These are phyloP conservation scores for Leptomonas pyrrhocoris DNA, from an alignment of 208 protist species.

Conservation along the genomic window DNA sequence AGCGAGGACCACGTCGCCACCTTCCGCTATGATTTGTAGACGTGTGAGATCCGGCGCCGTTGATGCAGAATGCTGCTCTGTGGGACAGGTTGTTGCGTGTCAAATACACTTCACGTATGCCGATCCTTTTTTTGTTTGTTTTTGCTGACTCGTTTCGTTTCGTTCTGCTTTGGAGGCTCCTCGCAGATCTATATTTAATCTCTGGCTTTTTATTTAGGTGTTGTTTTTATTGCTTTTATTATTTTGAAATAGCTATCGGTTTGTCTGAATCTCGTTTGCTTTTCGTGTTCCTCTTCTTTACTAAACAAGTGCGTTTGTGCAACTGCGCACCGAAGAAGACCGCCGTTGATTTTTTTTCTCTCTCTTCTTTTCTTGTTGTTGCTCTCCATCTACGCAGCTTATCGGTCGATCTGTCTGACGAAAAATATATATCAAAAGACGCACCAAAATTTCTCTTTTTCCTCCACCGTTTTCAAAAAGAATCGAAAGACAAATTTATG, in stretches of 20 bases:
- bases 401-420: too few species aligned
- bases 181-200: constrained; percentile 1
- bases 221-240: constrained; percentile 25
- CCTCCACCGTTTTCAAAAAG: too few species aligned
- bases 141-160: constrained; percentile 7
- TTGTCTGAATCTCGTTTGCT: not conserved
- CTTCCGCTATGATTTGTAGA: constrained; percentile 30
- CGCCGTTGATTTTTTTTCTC: constrained; percentile 12
- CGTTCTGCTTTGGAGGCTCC: constrained; percentile 2
- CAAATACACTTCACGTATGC: too few species aligned
- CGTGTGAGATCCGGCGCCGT: not conserved
- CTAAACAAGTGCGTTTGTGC: constrained; percentile 7
- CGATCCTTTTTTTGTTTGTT: constrained; percentile 8
- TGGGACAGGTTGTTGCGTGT: too few species aligned
- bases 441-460: too few species aligned
- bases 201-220: constrained; percentile 1
- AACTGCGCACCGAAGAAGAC: not conserved
- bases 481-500: too few species aligned
- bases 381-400: not conserved
- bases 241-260: not conserved
- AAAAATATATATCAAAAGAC: too few species aligned
- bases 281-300: constrained; percentile 19
- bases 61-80: not conserved
- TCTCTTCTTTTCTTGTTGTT: constrained; percentile 8
- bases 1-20: constrained; percentile 31